These are phyloP conservation scores for Multifurca ochricompacta DNA, from an alignment of 768 basidiomycete genomes.

Conservation along the genomic window DNA sequence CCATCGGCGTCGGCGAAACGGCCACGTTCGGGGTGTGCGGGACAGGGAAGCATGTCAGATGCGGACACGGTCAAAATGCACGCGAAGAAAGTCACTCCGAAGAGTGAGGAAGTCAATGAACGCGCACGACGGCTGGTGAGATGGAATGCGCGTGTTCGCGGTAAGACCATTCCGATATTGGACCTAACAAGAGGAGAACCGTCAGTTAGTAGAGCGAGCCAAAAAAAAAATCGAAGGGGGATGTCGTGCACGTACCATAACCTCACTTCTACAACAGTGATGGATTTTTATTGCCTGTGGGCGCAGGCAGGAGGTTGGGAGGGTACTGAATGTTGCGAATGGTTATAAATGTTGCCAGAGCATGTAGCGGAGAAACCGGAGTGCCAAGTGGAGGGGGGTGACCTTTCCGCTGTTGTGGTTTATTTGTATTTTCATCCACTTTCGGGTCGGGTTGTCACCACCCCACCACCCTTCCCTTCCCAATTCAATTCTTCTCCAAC, in stretches of 20 bases:
- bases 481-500: no score
- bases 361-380: not conserved
- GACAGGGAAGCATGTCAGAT: conserved; percentile 73
- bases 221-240: not conserved
- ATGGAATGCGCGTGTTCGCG: conserved; percentile 42
- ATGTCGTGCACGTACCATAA: not conserved
- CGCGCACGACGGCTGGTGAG: conserved; percentile 53
- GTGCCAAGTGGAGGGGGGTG: not conserved
- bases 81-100: conserved; percentile 72
- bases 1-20: conserved; percentile 62
- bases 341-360: no score
- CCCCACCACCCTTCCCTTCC: no score
- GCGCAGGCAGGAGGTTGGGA: not conserved
- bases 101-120: conserved; percentile 68
- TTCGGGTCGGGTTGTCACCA: no score
- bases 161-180: conserved; percentile 46
- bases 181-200: not conserved
- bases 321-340: not conserved
- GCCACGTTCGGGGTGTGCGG: conserved; percentile 50
- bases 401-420: not conserved
- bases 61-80: conserved; percentile 74
- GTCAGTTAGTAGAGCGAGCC: no score
- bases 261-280: not conserved
- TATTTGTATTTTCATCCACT: not conserved
- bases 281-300: not conserved